These are phyloP conservation scores for Flaveria floridana DNA, from an alignment of 140 eudicot species.

Conservation along the genomic window DNA sequence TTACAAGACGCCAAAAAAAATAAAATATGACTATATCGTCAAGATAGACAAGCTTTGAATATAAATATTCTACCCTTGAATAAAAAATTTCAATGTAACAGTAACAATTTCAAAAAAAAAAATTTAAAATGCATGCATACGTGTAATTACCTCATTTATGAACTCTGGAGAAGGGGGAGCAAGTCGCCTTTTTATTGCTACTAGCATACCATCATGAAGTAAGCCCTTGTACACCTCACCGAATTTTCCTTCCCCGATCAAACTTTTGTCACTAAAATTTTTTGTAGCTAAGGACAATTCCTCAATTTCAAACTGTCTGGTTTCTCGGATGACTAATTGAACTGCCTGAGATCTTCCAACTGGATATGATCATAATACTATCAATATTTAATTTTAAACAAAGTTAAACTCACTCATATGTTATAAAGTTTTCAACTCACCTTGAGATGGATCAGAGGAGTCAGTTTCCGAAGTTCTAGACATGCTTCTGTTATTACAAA, in stretches of 20 bases:
- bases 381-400: slow-evolving; percentile 1
- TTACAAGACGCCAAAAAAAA: slow-evolving; percentile 19
- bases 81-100: slow-evolving; percentile 1
- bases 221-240: slow-evolving; percentile 95
- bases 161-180: slow-evolving; percentile 70
- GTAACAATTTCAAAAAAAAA: not conserved
- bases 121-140: not conserved
- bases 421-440: slow-evolving; percentile 32
- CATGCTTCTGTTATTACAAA: slow-evolving; percentile 50
- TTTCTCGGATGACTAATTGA: slow-evolving; percentile 65
- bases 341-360: slow-evolving; percentile 57
- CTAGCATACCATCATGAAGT: slow-evolving; percentile 91
- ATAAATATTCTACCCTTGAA: not conserved
- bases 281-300: slow-evolving; percentile 69
- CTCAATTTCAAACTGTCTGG: slow-evolving; percentile 63
- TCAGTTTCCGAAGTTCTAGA: slow-evolving; percentile 87
- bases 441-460: slow-evolving; percentile 91
- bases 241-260: slow-evolving; percentile 92
- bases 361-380: slow-evolving; percentile 26
- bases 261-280: slow-evolving; percentile 63
- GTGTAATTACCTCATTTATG: slow-evolving; percentile 60
- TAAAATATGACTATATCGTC: slow-evolving; percentile 2
- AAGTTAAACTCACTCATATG: not conserved
- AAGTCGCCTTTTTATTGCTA: slow-evolving; percentile 75
- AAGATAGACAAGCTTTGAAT: not conserved